Base-by-base conservation (phyloP, 1,284 basidiomycete species). In the Tylopilus orsonianus region DNA sequence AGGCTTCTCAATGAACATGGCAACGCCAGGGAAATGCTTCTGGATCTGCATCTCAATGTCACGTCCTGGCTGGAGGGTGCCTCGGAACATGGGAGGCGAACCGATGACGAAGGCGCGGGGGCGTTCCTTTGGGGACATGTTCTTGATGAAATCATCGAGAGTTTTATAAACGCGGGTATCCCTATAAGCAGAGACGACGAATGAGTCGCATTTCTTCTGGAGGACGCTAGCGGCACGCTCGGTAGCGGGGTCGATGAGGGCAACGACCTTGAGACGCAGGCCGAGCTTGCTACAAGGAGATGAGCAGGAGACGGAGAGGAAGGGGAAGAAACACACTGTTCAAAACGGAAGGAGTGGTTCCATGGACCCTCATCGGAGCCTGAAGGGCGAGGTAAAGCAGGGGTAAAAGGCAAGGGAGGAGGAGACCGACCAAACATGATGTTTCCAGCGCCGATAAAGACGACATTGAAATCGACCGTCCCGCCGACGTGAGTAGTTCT, bases 1-100 rank as follows among this genome's bases (percentile, higher is more conserved):
- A 24, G 94, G 94, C 75, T 97, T 98, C 72, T 98, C 95, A 56
- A 98, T 80, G 67, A 97, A 97, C 72, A 96, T 80, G n/a, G 90
- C 87, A 26, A 91, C 85, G 22, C 85, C 83, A 48, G 94, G 94
- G 78, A 98, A 96, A 61, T 85, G 71, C 66, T 93, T 87, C 67
- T 97, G 73, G 59, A 98, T 85, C 71, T 93, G 87, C 56, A 90
- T 72, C 74, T 99, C 96, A 55, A 98, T 80, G 69, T 98, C 91
- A 49, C 87, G 83, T 38, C 92, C 91, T 41, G 83, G 76, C 59
- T 81, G 75, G 26, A 80, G 77, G 38, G 85, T 85, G 45, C 93
- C 93, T 54, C 95, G 86, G 81, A 88, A 98, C 75, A 91, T 92
- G 37, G 96, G 93, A 35, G 95, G 96, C 48, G 85, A 90, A 43